These are phyloP conservation scores for Podila minutissima DNA, from an alignment of 192 early-diverging fungal species.

Conservation along the genomic window DNA sequence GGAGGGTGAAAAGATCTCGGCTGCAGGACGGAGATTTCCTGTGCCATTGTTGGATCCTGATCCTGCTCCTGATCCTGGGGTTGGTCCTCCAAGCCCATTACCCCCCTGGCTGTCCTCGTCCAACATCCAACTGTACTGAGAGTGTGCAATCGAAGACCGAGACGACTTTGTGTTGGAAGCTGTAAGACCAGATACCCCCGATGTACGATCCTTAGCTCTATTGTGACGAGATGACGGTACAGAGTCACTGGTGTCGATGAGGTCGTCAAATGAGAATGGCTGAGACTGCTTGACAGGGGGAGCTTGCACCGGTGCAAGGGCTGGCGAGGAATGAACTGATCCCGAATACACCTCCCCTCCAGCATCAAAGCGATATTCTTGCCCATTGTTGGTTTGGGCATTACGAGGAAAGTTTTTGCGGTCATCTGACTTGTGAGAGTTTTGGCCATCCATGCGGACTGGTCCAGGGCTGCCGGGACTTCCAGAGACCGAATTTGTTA, in stretches of 20 bases:
- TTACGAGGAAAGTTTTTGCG: too few relatives aligned
- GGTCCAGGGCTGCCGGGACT: background rate
- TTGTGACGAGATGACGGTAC: background rate
- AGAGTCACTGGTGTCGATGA: constrained; percentile 12
- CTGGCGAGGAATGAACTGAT: constrained; percentile 3
- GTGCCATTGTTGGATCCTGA: too few relatives aligned
- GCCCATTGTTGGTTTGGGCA: background rate
- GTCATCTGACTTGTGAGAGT: too few relatives aligned
- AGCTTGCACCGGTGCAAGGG: background rate
- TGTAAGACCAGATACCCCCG: background rate
- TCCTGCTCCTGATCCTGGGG: background rate
- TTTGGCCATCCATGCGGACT: background rate
- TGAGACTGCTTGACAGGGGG: constrained; percentile 12
- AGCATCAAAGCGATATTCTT: constrained; percentile 2
- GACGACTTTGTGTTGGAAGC: constrained; percentile 33
- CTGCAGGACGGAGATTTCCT: background rate
- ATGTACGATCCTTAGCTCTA: background rate
- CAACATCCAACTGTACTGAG: constrained; percentile 48
- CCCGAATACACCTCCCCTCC: background rate
- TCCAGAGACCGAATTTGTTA: background rate
- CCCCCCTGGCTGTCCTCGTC: constrained; percentile 3
- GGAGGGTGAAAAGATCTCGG: constrained; percentile 2
- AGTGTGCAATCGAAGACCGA: constrained; percentile 32
- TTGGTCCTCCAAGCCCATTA: background rate
- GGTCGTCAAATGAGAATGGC: constrained; percentile 46